Conservation (phyloP, 495 filamentous ascomycete species). For the Aspergillus baeticus region DNA sequence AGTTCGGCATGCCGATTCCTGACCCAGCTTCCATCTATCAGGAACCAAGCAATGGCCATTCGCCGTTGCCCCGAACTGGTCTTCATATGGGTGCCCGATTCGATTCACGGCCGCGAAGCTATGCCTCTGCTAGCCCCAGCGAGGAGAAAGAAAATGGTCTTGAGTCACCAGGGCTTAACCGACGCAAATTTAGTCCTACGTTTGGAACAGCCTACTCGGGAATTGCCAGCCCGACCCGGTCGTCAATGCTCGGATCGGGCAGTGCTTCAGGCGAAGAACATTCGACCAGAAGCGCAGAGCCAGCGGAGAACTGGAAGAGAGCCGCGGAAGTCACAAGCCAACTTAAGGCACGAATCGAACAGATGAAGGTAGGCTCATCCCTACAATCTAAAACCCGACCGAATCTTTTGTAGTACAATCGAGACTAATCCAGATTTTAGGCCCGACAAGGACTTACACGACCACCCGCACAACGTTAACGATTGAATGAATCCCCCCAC, state of each 20-base stretch:
- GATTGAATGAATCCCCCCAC: constrained; percentile 30
- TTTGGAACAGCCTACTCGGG: constrained; percentile 53
- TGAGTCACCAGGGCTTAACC: constrained; percentile 42
- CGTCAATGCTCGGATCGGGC: constrained; percentile 34
- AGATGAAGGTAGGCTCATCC: constrained; percentile 74
- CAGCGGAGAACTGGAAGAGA: constrained; percentile 93
- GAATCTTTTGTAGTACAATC: background rate
- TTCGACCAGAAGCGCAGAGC: constrained; percentile 42
- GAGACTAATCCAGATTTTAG: constrained; percentile 19
- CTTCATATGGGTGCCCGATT: constrained; percentile 40
- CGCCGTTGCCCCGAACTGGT: constrained; percentile 30
- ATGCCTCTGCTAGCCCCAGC: constrained; percentile 64
- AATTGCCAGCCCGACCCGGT: constrained; percentile 56
- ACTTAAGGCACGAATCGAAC: constrained; percentile 93
- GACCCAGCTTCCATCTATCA: constrained; percentile 37
- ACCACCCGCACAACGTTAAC: constrained; percentile 40
- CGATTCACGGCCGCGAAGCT: constrained; percentile 58
- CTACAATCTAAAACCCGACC: no score
- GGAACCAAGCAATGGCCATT: constrained; percentile 32
- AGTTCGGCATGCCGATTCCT: constrained; percentile 33
- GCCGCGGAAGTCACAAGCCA: constrained; percentile 99
- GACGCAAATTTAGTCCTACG: constrained; percentile 46
- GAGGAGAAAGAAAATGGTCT: constrained; percentile 78
- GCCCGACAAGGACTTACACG: constrained; percentile 45
- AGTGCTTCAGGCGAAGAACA: constrained; percentile 39